These are phyloP conservation scores for Venturia pyrina DNA, from an alignment of 2,329 filamentous ascomycete species.

Conservation along the genomic window DNA sequence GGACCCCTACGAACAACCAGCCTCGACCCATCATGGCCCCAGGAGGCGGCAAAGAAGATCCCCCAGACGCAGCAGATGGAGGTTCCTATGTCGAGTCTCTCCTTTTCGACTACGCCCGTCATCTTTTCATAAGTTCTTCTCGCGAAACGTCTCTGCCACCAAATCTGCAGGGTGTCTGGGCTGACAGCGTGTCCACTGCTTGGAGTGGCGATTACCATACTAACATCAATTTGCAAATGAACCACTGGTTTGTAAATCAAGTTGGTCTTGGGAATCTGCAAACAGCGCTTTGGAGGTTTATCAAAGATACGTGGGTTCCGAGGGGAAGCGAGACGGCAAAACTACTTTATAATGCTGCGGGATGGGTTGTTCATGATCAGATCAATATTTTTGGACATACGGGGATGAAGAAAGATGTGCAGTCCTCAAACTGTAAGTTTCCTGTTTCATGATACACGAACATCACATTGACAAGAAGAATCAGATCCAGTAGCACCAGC, in stretches of 20 bases:
- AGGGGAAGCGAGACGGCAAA: constrained; percentile 43
- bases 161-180: constrained; percentile 50
- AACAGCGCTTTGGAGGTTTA: constrained; percentile 42
- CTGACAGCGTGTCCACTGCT: constrained; percentile 32
- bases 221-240: constrained; percentile 54
- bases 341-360: constrained; percentile 43
- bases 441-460: not conserved
- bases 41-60: not conserved
- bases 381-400: constrained; percentile 52
- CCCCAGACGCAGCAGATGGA: constrained; percentile 17
- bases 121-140: constrained; percentile 46
- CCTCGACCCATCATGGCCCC: not conserved
- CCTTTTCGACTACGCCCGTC: constrained; percentile 43
- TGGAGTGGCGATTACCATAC: constrained; percentile 49
- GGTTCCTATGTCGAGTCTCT: constrained; percentile 45
- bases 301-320: constrained; percentile 44
- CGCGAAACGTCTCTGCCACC: constrained; percentile 42
- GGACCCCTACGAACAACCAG: not conserved
- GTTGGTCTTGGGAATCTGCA: constrained; percentile 40
- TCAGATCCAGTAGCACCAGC: constrained; percentile 38
- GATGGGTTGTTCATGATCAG: constrained; percentile 49
- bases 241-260: constrained; percentile 47
- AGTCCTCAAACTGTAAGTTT: constrained; percentile 27
- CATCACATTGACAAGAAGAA: not conserved
- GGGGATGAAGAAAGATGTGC: constrained; percentile 36